phyloP scores from a whole-genome alignment of 495 filamentous ascomycete genomes.

The Hyaloscypha finlandica region DNA sequence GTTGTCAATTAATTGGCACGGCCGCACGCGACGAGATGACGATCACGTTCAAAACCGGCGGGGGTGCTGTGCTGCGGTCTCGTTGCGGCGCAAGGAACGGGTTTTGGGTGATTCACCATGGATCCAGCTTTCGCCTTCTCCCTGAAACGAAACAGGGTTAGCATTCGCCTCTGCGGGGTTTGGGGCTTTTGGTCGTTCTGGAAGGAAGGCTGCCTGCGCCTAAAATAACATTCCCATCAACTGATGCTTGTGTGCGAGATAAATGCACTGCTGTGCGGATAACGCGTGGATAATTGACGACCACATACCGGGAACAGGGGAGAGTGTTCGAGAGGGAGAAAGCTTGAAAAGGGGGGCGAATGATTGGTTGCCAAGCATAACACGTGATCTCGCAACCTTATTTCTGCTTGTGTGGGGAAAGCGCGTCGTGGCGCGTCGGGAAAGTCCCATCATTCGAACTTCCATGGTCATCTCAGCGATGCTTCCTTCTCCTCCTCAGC shows the following conservation, averaged over 20 bases:
- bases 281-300: not conserved
- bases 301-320: too few species aligned
- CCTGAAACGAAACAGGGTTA: constrained; percentile 19
- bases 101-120: not conserved
- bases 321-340: too few species aligned
- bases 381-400: constrained; percentile 5
- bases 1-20: constrained; percentile 13
- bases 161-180: constrained; percentile 19
- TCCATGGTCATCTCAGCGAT: too few species aligned
- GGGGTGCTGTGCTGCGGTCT: not conserved
- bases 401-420: not conserved
- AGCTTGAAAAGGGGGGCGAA: not conserved
- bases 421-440: not conserved
- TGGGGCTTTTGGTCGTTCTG: not conserved
- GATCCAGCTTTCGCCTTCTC: constrained; percentile 11
- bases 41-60: not conserved
- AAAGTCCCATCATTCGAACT: too few species aligned
- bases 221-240: constrained; percentile 17
- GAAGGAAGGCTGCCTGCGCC: constrained; percentile 17
- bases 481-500: not conserved
- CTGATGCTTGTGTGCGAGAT: not conserved
- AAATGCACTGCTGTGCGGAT: not conserved
- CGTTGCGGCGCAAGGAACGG: constrained; percentile 21
- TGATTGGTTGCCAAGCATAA: not conserved
- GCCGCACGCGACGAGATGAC: constrained; percentile 7